phyloP scores from a whole-genome alignment of 371 early-diverging fungal genomes.

The Rhizopus arrhizus region DNA sequence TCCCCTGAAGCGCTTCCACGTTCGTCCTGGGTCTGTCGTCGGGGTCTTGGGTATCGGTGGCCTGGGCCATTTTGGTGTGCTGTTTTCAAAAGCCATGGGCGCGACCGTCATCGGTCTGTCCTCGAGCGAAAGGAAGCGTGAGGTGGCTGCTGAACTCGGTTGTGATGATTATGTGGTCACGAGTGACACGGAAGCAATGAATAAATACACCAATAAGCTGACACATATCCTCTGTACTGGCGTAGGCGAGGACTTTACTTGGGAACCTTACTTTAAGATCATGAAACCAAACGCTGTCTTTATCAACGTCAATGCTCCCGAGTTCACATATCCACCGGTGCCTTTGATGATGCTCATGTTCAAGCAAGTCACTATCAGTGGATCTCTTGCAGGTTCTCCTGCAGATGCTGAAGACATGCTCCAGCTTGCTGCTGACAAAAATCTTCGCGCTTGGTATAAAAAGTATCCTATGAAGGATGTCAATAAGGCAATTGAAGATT shows the following conservation, averaged over 20 bases:
- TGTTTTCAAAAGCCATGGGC: slow-evolving; percentile 64
- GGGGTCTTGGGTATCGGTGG: slow-evolving; percentile 66
- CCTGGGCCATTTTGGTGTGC: slow-evolving; percentile 66
- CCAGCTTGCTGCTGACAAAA: slow-evolving; percentile 64
- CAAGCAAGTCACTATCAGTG: slow-evolving; percentile 55
- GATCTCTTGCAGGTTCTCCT: slow-evolving; percentile 68
- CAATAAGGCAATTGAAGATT: slow-evolving; percentile 59
- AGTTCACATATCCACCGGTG: slow-evolving; percentile 39
- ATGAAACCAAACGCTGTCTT: slow-evolving; percentile 40
- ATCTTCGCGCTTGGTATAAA: slow-evolving; percentile 66
- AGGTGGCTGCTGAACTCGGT: slow-evolving; percentile 35
- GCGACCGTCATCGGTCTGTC: slow-evolving; percentile 60
- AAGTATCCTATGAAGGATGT: slow-evolving; percentile 59
- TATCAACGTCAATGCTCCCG: slow-evolving; percentile 65
- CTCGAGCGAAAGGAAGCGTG: slow-evolving; percentile 35
- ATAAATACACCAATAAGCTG: slow-evolving; percentile 46
- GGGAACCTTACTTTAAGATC: slow-evolving; percentile 10
- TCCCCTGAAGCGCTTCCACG: slow-evolving; percentile 58
- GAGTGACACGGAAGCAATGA: slow-evolving; percentile 49
- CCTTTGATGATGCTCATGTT: slow-evolving; percentile 15
- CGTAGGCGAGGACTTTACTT: slow-evolving; percentile 34
- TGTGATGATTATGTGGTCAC: slow-evolving; percentile 4
- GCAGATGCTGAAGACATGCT: slow-evolving; percentile 60
- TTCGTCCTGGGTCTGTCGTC: slow-evolving; percentile 49
- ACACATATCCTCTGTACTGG: slow-evolving; percentile 46